Conservation (phyloP, 2,329 filamentous ascomycete species). For the Diaporthe velutina region DNA sequence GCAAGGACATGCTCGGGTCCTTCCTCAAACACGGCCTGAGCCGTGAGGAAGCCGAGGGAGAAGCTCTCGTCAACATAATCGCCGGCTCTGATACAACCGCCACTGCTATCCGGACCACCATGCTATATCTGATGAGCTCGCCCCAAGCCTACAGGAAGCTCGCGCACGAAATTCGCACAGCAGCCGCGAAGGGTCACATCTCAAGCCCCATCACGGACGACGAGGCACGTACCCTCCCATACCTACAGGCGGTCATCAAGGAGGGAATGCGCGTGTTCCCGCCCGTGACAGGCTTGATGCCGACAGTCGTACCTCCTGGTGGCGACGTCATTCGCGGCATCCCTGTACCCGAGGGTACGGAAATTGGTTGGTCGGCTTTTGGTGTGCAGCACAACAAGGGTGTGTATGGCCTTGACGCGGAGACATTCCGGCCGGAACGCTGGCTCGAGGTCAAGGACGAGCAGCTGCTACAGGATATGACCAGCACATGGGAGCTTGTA, state of each 20-base stretch:
- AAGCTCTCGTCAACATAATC: constrained; percentile 56
- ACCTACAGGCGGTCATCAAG: constrained; percentile 63
- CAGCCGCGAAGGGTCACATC: constrained; percentile 49
- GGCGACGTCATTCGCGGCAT: constrained; percentile 54
- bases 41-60: constrained; percentile 57
- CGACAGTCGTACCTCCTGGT: constrained; percentile 51
- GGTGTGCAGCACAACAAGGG: constrained; percentile 54
- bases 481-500: constrained; percentile 55
- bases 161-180: constrained; percentile 55
- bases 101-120: constrained; percentile 58
- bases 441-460: constrained; percentile 58
- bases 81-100: constrained; percentile 67
- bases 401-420: constrained; percentile 55
- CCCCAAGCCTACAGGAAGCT: constrained; percentile 57
- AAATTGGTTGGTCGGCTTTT: constrained; percentile 58
- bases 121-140: constrained; percentile 61
- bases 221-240: constrained; percentile 56
- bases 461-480: constrained; percentile 51
- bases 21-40: constrained; percentile 56
- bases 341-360: constrained; percentile 59
- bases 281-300: constrained; percentile 54
- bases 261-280: constrained; percentile 62
- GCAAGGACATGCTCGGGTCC: constrained; percentile 55
- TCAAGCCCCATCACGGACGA: constrained; percentile 51
- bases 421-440: constrained; percentile 61